phyloP scores from a whole-genome alignment of 768 basidiomycete genomes.

The Crucibulum laeve region DNA sequence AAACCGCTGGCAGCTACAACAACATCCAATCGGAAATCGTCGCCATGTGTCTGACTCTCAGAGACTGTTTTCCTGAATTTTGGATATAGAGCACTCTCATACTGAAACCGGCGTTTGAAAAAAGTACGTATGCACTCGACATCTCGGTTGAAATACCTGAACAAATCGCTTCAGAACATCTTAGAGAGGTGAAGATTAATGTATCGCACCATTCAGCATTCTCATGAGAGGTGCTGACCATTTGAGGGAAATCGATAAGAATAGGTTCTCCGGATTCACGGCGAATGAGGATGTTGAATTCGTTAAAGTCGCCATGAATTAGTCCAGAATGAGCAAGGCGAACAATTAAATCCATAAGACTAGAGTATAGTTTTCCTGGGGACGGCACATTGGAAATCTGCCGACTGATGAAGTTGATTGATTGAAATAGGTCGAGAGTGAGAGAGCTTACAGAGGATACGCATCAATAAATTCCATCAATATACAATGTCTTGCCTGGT shows the following conservation, averaged over 20 bases:
- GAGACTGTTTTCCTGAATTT: constrained; percentile 67
- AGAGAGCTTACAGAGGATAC: constrained; percentile 75
- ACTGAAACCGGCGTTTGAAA: constrained; percentile 87
- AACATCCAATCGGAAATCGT: constrained; percentile 79
- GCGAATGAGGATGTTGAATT: constrained; percentile 95
- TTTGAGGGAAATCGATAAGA: constrained; percentile 98
- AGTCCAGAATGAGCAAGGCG: constrained; percentile 90
- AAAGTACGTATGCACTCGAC: constrained; percentile 95
- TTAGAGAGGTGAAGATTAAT: constrained; percentile 5
- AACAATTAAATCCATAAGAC: constrained; percentile 93
- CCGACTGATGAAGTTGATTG: constrained; percentile 46
- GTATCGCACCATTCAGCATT: constrained; percentile 88
- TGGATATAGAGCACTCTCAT: constrained; percentile 88
- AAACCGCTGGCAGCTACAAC: constrained; percentile 95
- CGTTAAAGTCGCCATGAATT: constrained; percentile 99
- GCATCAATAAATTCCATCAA: constrained; percentile 96
- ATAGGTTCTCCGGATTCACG: constrained; percentile 72
- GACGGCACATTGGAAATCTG: constrained; percentile 81
- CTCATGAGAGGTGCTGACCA: constrained; percentile 95
- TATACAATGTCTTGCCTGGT: constrained; percentile 92
- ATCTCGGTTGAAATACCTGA: constrained; percentile 98
- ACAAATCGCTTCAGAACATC: constrained; percentile 8
- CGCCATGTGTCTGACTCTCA: constrained; percentile 35
- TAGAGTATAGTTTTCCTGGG: constrained; percentile 87
- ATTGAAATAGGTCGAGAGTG: constrained; percentile 3